Evolutionary conservation across 2,329 filamentous ascomycete species (phyloP), one percentile per base, ranked within the genome.

Genomic region (Penicillium sp.): DNA sequence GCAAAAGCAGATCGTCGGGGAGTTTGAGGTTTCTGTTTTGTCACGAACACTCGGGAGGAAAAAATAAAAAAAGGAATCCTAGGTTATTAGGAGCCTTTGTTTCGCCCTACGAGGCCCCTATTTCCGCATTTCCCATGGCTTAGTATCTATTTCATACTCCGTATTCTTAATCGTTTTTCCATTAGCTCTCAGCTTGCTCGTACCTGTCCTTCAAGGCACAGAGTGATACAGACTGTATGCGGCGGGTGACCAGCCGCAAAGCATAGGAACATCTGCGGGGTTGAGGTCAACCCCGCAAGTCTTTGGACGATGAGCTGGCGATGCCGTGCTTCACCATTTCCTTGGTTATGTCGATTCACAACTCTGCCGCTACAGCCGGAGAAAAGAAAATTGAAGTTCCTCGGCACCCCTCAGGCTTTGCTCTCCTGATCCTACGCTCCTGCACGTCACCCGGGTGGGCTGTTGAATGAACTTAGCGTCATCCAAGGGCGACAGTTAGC

Each of bases 1-100:
- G 35, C 29, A 50, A 50, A 46, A 40, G 44, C 40, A 50, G 62
- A 66, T 69, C 59, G 56, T 69, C 59, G 56, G 55, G 38, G 9
- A 52, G 50, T 61, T 65, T 66, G 52, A 47, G 56, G 58, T 47
- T 39, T 38, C 59, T 51, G 55, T 64, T 46, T 57, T 64, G 52
- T 59, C 47, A 58, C 44, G 54, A 59, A 60, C 56, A 29, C 16
- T 32, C 21, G 21, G 6, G 35, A 48, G 40, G 34, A 34, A 52
- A 46, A 48, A 46, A 46, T 27, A 52, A 46, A 40, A 39, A 21
- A 32, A 21, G 15, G 1, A 21, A 23, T 32, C 29, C 10, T 21
- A 31, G 3, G 6, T 44, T 18, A 13, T 6, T 25, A 10, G 32
- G 29, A 25, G 18, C 25, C 13, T 23, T 25, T 18, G 8, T 46